Evolutionary conservation across 169 alveolate genomes (phyloP), one percentile per base, ranked within the genome.

Genomic region (Theileria sp.): DNA sequence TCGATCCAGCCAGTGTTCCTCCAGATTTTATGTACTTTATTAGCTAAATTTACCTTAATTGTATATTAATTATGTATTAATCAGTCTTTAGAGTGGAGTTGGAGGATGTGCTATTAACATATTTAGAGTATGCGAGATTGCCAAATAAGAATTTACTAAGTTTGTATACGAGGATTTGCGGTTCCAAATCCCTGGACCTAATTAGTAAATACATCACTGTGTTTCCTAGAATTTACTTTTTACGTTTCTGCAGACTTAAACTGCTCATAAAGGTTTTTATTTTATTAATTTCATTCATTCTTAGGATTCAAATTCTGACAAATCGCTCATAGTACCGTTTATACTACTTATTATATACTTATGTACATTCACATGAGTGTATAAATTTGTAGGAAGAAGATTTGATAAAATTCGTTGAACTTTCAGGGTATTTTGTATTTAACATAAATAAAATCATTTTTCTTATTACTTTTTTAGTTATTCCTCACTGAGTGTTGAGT

Each of bases 21-120:
- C 51, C 44, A 38, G 79, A 71, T 44, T 71, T 71, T 17, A 71
- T 21, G 79, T 71, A 71, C n/a, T 64, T 49, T 9, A 62, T 56
- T 44, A 72, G 21, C 76, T 79, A 54, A 15, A 50, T 25, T 12
- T 17, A 8, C 0, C 60, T n/a, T 6, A 67, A 44, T 44, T 4
- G 0, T 44, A 8, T 0, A 44, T n/a, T 6, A 67, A 44, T 44
- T 44, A 44, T 44, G 8, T 44, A 44, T 44, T 44, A 44, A 44
- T 13, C 17, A 12, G 4, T 17, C 26, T 32, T 10, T 69, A 82
- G 88, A 32, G 32, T 82, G 15, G 88, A 82, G 58, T 50, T 82
- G 80, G 88, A 82, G 60, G 77, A 82, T 58, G 75, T 82, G 0
- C 80, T 82, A 23, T 50, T 50, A 60, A 75, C 86, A 8, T 76